A percentile compares a stretch with the other conserved stretches of the same genome.
phyloP scores from a whole-genome alignment of 768 basidiomycete genomes.

The Butyriboletus loyo region DNA sequence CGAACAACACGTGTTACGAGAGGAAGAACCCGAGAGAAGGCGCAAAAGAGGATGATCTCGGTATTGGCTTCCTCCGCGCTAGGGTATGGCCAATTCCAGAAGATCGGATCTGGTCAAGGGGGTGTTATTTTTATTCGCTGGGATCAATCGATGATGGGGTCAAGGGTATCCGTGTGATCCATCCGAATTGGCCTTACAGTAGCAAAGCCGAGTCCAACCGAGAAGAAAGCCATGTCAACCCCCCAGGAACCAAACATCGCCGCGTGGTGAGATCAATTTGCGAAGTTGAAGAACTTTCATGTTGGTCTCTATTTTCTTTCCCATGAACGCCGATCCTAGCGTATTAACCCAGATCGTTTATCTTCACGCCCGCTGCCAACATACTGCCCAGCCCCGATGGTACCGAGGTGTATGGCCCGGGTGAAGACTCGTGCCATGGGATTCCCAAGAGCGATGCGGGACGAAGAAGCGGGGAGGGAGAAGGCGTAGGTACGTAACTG shows the following conservation, averaged over 20 bases:
- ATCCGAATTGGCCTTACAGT: no score
- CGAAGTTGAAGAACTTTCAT: constrained; percentile 14
- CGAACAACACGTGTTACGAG: constrained; percentile 21
- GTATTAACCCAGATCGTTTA: constrained; percentile 5
- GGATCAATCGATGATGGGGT: constrained; percentile 7
- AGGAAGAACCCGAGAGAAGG: constrained; percentile 5
- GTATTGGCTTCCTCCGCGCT: constrained; percentile 2
- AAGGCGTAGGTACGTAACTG: constrained; percentile 12
- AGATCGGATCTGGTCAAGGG: constrained; percentile 23
- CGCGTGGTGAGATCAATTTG: constrained; percentile 5
- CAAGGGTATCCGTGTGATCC: constrained; percentile 20
- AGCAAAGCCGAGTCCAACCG: not conserved
- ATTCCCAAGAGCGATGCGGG: not conserved
- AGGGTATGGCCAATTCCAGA: constrained; percentile 19
- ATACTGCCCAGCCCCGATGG: not conserved
- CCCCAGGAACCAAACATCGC: constrained; percentile 14
- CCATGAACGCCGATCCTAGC: constrained; percentile 13
- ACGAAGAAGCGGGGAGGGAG: not conserved
- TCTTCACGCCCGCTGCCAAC: not conserved
- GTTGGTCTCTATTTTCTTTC: not conserved
- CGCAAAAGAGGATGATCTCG: constrained; percentile 11
- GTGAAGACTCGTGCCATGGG: not conserved
- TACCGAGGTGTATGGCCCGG: not conserved
- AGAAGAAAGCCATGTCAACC: constrained; percentile 1
- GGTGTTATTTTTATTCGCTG: constrained; percentile 4